Conservation (phyloP, 208 protist genomes). For the Leishmania martiniquensis region DNA sequence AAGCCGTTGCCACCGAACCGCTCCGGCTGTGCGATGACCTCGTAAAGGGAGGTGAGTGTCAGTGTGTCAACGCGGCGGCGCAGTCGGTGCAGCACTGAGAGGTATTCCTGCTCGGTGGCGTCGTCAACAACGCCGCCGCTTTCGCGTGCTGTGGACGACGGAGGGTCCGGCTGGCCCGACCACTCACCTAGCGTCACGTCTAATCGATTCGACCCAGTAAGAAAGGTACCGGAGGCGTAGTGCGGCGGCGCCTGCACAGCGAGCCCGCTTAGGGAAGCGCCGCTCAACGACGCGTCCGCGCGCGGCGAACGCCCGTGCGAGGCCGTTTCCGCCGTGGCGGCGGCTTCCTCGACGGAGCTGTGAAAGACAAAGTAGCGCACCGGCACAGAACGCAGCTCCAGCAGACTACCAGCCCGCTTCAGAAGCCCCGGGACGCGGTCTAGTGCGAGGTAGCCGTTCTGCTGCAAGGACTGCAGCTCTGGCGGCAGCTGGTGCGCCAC, state of each 20-base stretch:
- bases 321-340: constrained; percentile 3
- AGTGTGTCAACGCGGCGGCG: constrained; percentile 56
- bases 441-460: constrained; percentile 74
- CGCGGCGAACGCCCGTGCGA: constrained; percentile 1
- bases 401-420: constrained; percentile 50
- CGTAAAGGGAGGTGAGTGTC: constrained; percentile 58
- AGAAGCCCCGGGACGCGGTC: constrained; percentile 69
- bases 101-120: constrained; percentile 70
- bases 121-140: constrained; percentile 35
- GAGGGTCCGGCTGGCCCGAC: constrained; percentile 47
- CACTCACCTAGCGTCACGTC: constrained; percentile 76
- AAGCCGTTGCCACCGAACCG: constrained; percentile 60
- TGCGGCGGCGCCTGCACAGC: constrained; percentile 21
- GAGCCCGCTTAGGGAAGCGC: constrained; percentile 8
- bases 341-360: constrained; percentile 51
- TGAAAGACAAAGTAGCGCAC: constrained; percentile 87
- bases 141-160: constrained; percentile 28
- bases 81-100: constrained; percentile 73
- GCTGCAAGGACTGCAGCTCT: constrained; percentile 52
- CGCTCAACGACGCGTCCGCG: neutral
- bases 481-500: constrained; percentile 48
- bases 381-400: constrained; percentile 70
- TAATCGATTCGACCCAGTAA: constrained; percentile 51
- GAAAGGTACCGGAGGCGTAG: constrained; percentile 58
- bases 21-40: constrained; percentile 56